Evolutionary conservation across 306 rosid genomes (phyloP).

Genomic region (Vachellia pachyceras): DNA sequence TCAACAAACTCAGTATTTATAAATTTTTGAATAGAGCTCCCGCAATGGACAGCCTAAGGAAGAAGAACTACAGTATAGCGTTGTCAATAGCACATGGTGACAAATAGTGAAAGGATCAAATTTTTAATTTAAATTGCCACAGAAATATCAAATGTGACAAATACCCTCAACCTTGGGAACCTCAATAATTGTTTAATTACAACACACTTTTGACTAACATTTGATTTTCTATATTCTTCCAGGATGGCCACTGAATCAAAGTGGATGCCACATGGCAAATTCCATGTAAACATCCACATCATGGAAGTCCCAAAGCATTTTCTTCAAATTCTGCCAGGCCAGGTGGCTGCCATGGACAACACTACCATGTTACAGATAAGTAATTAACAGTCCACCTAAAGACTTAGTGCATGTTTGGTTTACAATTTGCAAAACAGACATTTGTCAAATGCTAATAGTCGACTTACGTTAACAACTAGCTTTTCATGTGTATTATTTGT

Average conservation of each 20-base stretch:
- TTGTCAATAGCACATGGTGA: neutral
- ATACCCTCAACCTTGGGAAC: neutral
- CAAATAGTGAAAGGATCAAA: neutral
- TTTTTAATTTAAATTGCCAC: neutral
- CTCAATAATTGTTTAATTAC: neutral
- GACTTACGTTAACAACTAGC: neutral
- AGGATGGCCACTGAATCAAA: neutral
- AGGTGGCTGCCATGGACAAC: neutral
- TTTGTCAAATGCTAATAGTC: neutral
- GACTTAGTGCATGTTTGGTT: neutral
- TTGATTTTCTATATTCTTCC: neutral
- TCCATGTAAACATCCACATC: neutral
- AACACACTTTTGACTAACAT: neutral
- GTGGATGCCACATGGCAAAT: neutral
- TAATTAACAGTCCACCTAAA: neutral
- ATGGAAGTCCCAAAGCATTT: neutral
- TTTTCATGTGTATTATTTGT: neutral
- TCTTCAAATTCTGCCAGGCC: neutral
- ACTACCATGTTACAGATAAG: neutral
- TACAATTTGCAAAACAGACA: neutral
- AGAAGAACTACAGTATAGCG: neutral
- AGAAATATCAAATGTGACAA: neutral
- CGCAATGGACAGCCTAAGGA: neutral
- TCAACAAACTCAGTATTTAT: neutral
- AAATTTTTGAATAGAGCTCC: neutral